These are phyloP conservation scores for Symbiotaphrina buchneri DNA, from an alignment of 495 filamentous ascomycete species.

Conservation along the genomic window DNA sequence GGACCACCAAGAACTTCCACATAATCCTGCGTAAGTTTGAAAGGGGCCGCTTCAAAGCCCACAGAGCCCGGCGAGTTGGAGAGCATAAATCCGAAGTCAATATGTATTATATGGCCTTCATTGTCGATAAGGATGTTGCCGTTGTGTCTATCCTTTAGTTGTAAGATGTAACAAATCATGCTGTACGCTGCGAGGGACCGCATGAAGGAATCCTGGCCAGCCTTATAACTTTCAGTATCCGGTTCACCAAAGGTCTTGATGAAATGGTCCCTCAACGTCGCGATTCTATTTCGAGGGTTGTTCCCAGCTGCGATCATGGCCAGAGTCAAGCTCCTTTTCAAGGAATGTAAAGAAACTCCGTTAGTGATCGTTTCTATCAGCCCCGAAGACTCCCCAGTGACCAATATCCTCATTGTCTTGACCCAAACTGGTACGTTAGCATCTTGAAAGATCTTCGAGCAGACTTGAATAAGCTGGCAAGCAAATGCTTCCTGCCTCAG, in stretches of 20 bases:
- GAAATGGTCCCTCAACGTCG: conserved; percentile 55
- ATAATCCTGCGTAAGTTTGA: conserved; percentile 60
- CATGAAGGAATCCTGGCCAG: conserved; percentile 46
- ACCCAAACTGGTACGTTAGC: conserved; percentile 55
- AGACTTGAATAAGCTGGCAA: conserved; percentile 53
- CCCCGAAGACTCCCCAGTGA: conserved; percentile 51
- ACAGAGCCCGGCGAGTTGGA: conserved; percentile 56
- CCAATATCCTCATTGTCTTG: conserved; percentile 57
- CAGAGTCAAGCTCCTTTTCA: conserved; percentile 53
- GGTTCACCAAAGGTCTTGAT: conserved; percentile 42
- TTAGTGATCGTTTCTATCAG: conserved; percentile 66
- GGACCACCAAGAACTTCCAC: conserved; percentile 51
- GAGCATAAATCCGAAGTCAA: conserved; percentile 69
- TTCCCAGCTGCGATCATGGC: conserved; percentile 37
- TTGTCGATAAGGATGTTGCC: conserved; percentile 63
- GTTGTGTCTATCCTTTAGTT: conserved; percentile 64
- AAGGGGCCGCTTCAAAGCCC: conserved; percentile 58
- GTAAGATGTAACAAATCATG: conserved; percentile 51
- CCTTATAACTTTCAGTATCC: conserved; percentile 34
- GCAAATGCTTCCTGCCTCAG: conserved; percentile 60
- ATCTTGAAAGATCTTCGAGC: conserved; percentile 52
- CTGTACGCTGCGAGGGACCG: conserved; percentile 52
- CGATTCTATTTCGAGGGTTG: conserved; percentile 43
- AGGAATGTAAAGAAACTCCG: conserved; percentile 50
- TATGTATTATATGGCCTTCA: conserved; percentile 55